A percentile compares a stretch with the other conserved stretches of the same genome.
These are phyloP conservation scores for Dionaea muscipula DNA, from an alignment of 179 eudicot species.

Conservation along the genomic window DNA sequence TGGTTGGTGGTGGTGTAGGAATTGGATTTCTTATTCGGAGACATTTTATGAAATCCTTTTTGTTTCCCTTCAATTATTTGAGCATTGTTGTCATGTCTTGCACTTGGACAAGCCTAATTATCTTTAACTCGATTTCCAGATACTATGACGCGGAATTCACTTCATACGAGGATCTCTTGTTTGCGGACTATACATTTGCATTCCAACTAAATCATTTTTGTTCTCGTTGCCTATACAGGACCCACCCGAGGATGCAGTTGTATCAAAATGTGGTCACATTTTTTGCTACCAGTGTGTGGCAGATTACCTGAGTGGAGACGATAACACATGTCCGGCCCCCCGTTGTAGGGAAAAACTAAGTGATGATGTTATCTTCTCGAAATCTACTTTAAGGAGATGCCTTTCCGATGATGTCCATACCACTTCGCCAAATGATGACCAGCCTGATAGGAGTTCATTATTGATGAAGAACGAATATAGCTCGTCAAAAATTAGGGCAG, in stretches of 20 bases:
- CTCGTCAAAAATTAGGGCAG: constrained; percentile 79
- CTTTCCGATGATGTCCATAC: constrained; percentile 44
- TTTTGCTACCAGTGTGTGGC: constrained; percentile 92
- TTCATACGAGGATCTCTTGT: too few relatives aligned
- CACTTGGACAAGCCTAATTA: too few relatives aligned
- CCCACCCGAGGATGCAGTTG: constrained; percentile 91
- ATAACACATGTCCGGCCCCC: constrained; percentile 61
- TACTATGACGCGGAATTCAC: too few relatives aligned
- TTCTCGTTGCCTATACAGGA: too few relatives aligned
- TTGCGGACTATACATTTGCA: too few relatives aligned
- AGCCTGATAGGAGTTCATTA: constrained; percentile 24
- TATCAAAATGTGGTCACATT: constrained; percentile 84
- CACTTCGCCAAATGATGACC: constrained; percentile 26
- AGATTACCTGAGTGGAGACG: constrained; percentile 66
- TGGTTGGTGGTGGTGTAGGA: too few relatives aligned
- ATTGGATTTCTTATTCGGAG: too few relatives aligned
- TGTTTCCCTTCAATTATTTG: too few relatives aligned
- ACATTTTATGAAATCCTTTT: too few relatives aligned
- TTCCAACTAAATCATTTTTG: too few relatives aligned
- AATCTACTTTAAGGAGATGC: constrained; percentile 58
- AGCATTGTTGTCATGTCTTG: too few relatives aligned
- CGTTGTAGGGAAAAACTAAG: constrained; percentile 72
- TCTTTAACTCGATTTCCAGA: too few relatives aligned
- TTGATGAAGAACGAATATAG: constrained; percentile 43
- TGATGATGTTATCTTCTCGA: constrained; percentile 60